These are phyloP conservation scores for Pythium guiyangense DNA, from an alignment of 352 stramenopile species.

Conservation along the genomic window DNA sequence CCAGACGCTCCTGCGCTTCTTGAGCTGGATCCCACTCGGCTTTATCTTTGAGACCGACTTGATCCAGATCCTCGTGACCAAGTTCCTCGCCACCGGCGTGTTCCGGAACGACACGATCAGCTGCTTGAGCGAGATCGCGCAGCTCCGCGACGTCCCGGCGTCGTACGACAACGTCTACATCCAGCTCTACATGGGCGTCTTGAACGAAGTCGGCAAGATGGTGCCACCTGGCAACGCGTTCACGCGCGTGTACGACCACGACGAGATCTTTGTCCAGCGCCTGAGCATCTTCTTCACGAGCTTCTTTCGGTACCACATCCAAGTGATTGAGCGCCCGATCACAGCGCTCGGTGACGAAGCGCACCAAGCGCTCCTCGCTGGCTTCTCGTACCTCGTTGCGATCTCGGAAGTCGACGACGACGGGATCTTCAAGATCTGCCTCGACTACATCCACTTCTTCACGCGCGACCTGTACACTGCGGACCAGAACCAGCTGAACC, in stretches of 20 bases:
- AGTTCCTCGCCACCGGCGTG: slow-evolving; percentile 92
- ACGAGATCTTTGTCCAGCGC: slow-evolving; percentile 96
- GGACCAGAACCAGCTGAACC: slow-evolving; percentile 76
- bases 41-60: slow-evolving; percentile 98
- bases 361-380: slow-evolving; percentile 89
- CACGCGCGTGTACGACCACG: slow-evolving; percentile 91
- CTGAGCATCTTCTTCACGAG: slow-evolving; percentile 97
- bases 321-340: slow-evolving; percentile 92
- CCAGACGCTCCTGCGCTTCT: slow-evolving; percentile 95
- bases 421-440: slow-evolving; percentile 98
- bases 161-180: slow-evolving; percentile 95
- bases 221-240: slow-evolving; percentile 90
- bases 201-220: slow-evolving; percentile 91
- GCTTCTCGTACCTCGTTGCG: slow-evolving; percentile 90
- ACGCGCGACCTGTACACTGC: slow-evolving; percentile 95
- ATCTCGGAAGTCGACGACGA: slow-evolving; percentile 93
- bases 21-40: slow-evolving; percentile 97
- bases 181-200: slow-evolving; percentile 93
- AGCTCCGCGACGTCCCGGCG: slow-evolving; percentile 87
- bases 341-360: slow-evolving; percentile 73
- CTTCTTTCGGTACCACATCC: slow-evolving; percentile 94
- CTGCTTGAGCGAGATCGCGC: slow-evolving; percentile 98
- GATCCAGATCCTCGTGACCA: slow-evolving; percentile 94
- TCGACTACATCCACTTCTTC: slow-evolving; percentile 98
- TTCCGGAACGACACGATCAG: slow-evolving; percentile 98